Evolutionary conservation across 768 basidiomycete species (phyloP), one percentile per base, ranked within the genome.

Genomic region (Russula sp.): DNA sequence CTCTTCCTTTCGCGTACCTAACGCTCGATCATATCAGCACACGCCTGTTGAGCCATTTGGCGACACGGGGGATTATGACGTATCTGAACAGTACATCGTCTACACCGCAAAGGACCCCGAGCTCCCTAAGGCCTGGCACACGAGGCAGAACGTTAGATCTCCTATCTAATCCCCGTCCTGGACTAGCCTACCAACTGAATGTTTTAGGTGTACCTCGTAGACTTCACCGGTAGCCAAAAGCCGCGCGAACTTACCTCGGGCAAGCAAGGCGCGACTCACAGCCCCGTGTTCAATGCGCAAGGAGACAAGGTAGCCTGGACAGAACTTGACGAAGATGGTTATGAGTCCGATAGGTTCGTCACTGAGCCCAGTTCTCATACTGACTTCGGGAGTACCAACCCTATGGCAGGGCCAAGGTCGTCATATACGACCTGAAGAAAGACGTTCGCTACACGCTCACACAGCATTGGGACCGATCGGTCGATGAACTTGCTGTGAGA

Each of bases 21-120:
- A 57, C 20, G 7, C 10, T 42, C 14, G 13, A 34, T 13, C 29
- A 90, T 88, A 38, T 10, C 34, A 91, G 89, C 78, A 81, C 69
- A 73, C 78, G 20, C 92, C 91, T 18, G 87, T 93, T 47, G 88
- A 91, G 69, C 90, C 93, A 7, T 93, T 94, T 66, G 93, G 92
- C n/a, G 88, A 84, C 47, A 80, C 82, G 1, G 85, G 87, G 63
- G 87, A 94, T 75, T 90, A 90, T 69, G 86, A 90, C 69, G 79
- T 91, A 34, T 89, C 87, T 5, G 70, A 75, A 2, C 77, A 78
- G 11, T 79, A 86, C 59, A 81, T 98, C 58, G 79, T 92, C 39
- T 90, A 96, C 70, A 92, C 92, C 6, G 79, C 93, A 56, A 94
- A 95, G 70, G 90, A 96, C 68, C 88, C 91, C 1, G 68, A 79